Conservation (phyloP, 352 stramenopile genomes). For the Hyaloperonospora brassicae region DNA sequence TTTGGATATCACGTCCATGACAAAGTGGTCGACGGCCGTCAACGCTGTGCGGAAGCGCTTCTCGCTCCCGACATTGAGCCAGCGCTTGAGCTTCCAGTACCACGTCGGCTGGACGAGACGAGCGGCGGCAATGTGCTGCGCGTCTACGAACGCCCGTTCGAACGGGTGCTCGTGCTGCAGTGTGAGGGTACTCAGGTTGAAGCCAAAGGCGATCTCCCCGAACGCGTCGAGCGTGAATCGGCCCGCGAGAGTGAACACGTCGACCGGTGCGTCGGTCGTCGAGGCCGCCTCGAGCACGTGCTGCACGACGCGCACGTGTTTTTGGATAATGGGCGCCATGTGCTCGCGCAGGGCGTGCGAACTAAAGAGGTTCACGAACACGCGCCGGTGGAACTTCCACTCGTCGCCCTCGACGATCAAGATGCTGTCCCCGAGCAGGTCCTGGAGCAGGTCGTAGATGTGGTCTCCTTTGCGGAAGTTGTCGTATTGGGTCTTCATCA, state of each 20-base stretch:
- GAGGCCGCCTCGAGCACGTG: conserved; percentile 9
- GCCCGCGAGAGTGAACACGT: conserved; percentile 17
- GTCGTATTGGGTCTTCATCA: conserved; percentile 58
- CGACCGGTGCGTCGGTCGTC: conserved; percentile 5
- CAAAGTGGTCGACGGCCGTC: conserved; percentile 13
- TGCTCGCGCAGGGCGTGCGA: conserved; percentile 35
- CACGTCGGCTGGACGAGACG: conserved; percentile 19
- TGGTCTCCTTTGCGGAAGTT: conserved; percentile 63
- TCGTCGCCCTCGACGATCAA: conserved; percentile 50
- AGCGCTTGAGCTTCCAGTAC: conserved; percentile 34
- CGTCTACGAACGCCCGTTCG: conserved; percentile 23
- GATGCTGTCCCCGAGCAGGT: conserved; percentile 69
- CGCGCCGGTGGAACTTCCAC: conserved; percentile 72
- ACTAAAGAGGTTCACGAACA: conserved; percentile 84
- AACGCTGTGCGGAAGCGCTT: conserved; percentile 12
- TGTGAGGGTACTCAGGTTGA: conserved; percentile 23
- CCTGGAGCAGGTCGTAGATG: conserved; percentile 32
- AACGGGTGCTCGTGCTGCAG: conserved; percentile 25
- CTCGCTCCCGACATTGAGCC: conserved; percentile 28
- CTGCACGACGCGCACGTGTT: conserved; percentile 32
- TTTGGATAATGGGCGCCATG: conserved; percentile 40
- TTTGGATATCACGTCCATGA: conserved; percentile 27
- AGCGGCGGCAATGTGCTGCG: conserved; percentile 16
- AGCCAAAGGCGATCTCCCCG: conserved; percentile 30
- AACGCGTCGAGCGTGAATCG: conserved; percentile 34